Base-by-base conservation (phyloP, 2,329 filamentous ascomycete genomes). In the Aspergillus felis region DNA sequence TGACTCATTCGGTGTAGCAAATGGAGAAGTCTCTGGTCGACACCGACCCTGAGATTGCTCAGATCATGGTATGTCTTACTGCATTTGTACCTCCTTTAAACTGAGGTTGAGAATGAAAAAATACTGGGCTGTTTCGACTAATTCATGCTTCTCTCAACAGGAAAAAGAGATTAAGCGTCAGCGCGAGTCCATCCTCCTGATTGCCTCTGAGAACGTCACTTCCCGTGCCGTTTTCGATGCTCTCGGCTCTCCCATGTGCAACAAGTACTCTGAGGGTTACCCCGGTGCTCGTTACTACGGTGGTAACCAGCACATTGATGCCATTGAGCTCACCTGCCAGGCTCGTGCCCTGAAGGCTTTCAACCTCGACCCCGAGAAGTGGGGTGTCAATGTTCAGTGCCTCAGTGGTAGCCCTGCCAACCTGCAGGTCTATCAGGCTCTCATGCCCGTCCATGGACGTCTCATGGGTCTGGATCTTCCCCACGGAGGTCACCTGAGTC, bases 221-320 rank as follows among this genome's bases (percentile, higher is more conserved):
- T 99, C 94, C 62, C 92, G 92, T 69, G 92, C 94, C 71, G 94
- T 99, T 72, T 96, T 96, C 81, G 92, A 99, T 81, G 94, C 94
- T 60, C 87, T 99, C 65, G 94, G 94, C 71, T 92, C 88, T 58
- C 89, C 90, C 76, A 95, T 94, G 90, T 91, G 90, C 79, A 96
- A 99, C 86, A 99, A 99, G 83, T 99, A 99, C 86, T 97, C 92
- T 20, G 94, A 99, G 84, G 94, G 94, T 65, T 96, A 96, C 78
- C 94, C 94, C 66, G 94, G 94, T 75, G 94, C 94, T 70, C 89
- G 94, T 79, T 99, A 99, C 86, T 99, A 99, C 74, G 94, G 94
- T 74, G 94, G 94, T 74, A 99, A 99, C 83, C 90, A 99, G 84
- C 91, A 94, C 84, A 99, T 99, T 67, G 94, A 99, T 78, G 84